phyloP scores from a whole-genome alignment of 78 protist genomes.

The Dictyostelium intermedium region DNA sequence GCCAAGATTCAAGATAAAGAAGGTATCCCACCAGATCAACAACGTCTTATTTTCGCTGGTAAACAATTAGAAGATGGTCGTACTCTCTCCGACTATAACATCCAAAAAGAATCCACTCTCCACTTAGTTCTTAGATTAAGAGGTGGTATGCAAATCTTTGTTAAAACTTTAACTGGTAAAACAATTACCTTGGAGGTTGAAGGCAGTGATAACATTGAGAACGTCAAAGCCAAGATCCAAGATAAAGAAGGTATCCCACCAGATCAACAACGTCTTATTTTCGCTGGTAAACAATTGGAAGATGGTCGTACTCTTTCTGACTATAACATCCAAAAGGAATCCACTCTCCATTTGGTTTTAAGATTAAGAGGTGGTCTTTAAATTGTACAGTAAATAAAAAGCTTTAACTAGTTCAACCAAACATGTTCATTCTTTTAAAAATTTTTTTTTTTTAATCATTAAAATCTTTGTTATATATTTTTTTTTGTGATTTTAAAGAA shows the following conservation, averaged over 20 bases:
- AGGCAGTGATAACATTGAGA: conserved; percentile 94
- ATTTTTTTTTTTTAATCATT: too few relatives aligned
- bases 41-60: conserved; percentile 93
- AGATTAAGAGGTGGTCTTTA: conserved; percentile 79
- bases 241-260: conserved; percentile 99
- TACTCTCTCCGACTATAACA: conserved; percentile 96
- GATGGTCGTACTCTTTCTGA: conserved; percentile 95
- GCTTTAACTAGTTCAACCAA: too few relatives aligned
- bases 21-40: neutral
- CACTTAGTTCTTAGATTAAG: conserved; percentile 81
- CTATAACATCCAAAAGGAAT: conserved; percentile 96
- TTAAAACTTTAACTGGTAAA: too few relatives aligned
- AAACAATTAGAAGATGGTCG: conserved; percentile 98
- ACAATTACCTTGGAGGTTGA: neutral
- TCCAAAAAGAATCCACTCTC: conserved; percentile 96
- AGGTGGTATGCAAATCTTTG: neutral
- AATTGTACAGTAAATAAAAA: too few relatives aligned
- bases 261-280: conserved; percentile 98
- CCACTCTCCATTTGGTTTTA: conserved; percentile 91
- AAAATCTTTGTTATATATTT: too few relatives aligned
- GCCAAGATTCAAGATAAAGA: neutral
- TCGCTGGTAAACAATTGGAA: conserved; percentile 99
- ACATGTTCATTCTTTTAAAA: too few relatives aligned
- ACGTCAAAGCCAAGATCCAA: conserved; percentile 96
- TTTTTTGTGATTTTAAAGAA: too few relatives aligned